Evolutionary conservation across 2,329 filamentous ascomycete species (phyloP).

Genomic region (Neurospora crassa): DNA sequence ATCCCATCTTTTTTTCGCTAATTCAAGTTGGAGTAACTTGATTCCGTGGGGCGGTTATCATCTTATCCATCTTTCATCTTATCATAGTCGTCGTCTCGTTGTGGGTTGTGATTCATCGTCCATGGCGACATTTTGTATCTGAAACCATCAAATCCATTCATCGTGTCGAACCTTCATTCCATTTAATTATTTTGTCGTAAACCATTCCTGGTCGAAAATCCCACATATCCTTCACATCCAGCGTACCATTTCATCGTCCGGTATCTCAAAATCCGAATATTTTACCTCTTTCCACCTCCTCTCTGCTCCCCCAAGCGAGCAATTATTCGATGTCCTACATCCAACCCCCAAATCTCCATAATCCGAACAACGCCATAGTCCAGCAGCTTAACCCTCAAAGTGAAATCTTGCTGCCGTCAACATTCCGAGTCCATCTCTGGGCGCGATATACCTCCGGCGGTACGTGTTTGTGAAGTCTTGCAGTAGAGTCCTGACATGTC

Average conservation of each 20-base stretch:
- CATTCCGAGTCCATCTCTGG: slow-evolving; percentile 78
- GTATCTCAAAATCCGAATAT: neutral
- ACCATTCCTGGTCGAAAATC: neutral
- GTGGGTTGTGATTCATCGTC: neutral
- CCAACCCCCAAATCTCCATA: neutral
- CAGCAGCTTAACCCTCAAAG: slow-evolving; percentile 47
- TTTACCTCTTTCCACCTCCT: neutral
- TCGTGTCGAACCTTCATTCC: neutral
- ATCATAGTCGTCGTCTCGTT: neutral
- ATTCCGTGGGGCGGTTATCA: neutral
- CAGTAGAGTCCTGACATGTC: slow-evolving; percentile 74
- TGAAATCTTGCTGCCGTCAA: slow-evolving; percentile 82
- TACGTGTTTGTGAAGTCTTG: slow-evolving; percentile 98
- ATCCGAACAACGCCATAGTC: neutral
- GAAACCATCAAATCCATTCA: neutral
- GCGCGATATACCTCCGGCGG: slow-evolving; percentile 87
- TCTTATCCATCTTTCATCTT: neutral
- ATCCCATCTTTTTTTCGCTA: neutral
- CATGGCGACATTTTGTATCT: neutral
- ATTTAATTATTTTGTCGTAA: neutral
- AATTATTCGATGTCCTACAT: neutral
- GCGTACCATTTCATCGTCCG: neutral
- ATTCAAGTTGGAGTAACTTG: neutral
- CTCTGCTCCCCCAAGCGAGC: neutral
- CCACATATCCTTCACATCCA: neutral